phyloP scores from a whole-genome alignment of 495 filamentous ascomycete species.

The Neurospora sp. region DNA sequence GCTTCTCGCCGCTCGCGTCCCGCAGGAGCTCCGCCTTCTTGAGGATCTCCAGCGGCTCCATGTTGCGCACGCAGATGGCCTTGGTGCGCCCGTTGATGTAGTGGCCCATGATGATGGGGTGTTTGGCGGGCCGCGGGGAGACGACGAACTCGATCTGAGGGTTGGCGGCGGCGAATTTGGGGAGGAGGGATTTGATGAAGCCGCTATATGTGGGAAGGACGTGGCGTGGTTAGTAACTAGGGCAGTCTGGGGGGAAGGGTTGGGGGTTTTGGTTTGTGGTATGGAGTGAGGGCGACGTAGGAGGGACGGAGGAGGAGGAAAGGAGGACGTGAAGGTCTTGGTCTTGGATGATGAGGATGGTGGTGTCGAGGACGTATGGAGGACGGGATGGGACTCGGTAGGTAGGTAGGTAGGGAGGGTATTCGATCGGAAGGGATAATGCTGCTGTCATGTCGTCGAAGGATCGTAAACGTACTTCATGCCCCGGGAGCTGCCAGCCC shows the following conservation, averaged over 20 bases:
- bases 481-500: slow-evolving; percentile 78
- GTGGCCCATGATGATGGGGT: slow-evolving; percentile 75
- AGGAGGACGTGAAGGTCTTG: background rate
- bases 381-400: background rate
- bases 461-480: slow-evolving; percentile 63
- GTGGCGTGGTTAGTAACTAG: background rate
- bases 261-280: background rate
- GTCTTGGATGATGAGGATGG: background rate
- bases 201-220: slow-evolving; percentile 34
- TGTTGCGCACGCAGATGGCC: slow-evolving; percentile 77
- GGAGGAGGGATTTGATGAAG: slow-evolving; percentile 69
- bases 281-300: background rate
- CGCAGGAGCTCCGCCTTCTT: slow-evolving; percentile 72
- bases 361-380: background rate
- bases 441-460: slow-evolving; percentile 1
- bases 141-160: slow-evolving; percentile 87
- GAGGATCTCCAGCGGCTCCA: slow-evolving; percentile 68
- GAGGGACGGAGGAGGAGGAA: background rate
- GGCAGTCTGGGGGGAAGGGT: background rate
- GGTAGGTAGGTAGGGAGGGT: background rate
- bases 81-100: slow-evolving; percentile 87
- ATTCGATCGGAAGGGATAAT: background rate
- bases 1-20: slow-evolving; percentile 77
- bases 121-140: slow-evolving; percentile 75
- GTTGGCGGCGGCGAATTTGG: slow-evolving; percentile 65